phyloP scores from a whole-genome alignment of 208 protist species.

The Leishmania arabica region DNA sequence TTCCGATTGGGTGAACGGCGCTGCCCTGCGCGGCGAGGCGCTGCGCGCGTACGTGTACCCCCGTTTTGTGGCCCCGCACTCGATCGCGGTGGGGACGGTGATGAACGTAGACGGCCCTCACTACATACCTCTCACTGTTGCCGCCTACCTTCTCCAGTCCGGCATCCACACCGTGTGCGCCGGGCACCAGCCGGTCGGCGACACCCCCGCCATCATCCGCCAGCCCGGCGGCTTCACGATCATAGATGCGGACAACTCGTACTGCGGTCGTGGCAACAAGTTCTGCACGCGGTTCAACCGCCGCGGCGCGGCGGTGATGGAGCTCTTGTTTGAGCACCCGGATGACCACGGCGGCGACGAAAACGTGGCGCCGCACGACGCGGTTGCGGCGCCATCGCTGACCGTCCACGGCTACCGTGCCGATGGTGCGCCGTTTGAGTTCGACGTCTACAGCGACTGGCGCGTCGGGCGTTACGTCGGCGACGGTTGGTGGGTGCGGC shows the following conservation, averaged over 20 bases:
- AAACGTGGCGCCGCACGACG: neutral
- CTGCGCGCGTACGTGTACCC: slow-evolving; percentile 70
- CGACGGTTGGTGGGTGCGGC: slow-evolving; percentile 72
- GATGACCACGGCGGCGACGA: neutral
- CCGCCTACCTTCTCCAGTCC: slow-evolving; percentile 62
- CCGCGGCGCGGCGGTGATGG: slow-evolving; percentile 62
- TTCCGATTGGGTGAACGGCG: slow-evolving; percentile 38
- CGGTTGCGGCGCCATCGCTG: slow-evolving; percentile 13
- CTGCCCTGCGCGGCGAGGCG: slow-evolving; percentile 36
- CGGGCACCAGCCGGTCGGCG: slow-evolving; percentile 84
- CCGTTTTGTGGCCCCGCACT: slow-evolving; percentile 53
- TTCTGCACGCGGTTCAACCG: slow-evolving; percentile 34
- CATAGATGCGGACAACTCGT: slow-evolving; percentile 83
- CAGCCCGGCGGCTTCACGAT: slow-evolving; percentile 71
- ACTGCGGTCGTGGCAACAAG: slow-evolving; percentile 53
- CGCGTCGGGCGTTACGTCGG: slow-evolving; percentile 55
- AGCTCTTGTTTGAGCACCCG: slow-evolving; percentile 61
- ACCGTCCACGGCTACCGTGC: slow-evolving; percentile 49
- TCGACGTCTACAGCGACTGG: slow-evolving; percentile 32
- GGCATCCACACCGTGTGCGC: slow-evolving; percentile 73
- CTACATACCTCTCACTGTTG: slow-evolving; percentile 53
- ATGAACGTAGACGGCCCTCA: slow-evolving; percentile 50
- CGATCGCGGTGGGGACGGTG: slow-evolving; percentile 58
- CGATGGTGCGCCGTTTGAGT: slow-evolving; percentile 49
- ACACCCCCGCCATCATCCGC: slow-evolving; percentile 71